These are phyloP conservation scores for Starmerella riodocensis DNA, from an alignment of 805 yeast species.

Conservation along the genomic window DNA sequence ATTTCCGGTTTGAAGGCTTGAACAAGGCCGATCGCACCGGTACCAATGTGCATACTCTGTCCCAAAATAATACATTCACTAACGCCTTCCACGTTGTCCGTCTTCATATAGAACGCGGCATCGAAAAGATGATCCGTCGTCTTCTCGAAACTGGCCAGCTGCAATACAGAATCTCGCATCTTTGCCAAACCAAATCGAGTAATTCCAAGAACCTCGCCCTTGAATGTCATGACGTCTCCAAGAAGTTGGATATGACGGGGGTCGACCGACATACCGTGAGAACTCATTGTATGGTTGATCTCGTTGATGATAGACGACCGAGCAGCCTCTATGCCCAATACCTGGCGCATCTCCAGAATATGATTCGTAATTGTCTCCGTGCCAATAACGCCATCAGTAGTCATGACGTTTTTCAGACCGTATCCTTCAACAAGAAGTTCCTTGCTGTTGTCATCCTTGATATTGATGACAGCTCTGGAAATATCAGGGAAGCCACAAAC, in stretches of 20 bases:
- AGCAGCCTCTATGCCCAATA: slow-evolving; percentile 96
- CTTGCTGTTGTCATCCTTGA: slow-evolving; percentile 63
- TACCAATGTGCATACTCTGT: slow-evolving; percentile 94
- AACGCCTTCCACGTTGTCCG: slow-evolving; percentile 91
- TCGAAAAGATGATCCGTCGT: slow-evolving; percentile 97
- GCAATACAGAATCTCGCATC: slow-evolving; percentile 96
- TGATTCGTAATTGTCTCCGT: slow-evolving; percentile 81
- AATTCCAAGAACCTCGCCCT: slow-evolving; percentile 96
- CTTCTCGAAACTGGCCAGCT: slow-evolving; percentile 92
- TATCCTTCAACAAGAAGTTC: slow-evolving; percentile 96
- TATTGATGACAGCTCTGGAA: slow-evolving; percentile 91
- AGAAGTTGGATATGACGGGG: slow-evolving; percentile 96
- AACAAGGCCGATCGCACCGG: slow-evolving; percentile 80
- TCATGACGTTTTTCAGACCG: slow-evolving; percentile 91
- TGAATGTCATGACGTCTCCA: slow-evolving; percentile 98
- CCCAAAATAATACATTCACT: slow-evolving; percentile 95
- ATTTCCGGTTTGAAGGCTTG: slow-evolving; percentile 24
- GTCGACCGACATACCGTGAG: slow-evolving; percentile 99
- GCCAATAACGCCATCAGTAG: slow-evolving; percentile 92
- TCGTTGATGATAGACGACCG: slow-evolving; percentile 83
- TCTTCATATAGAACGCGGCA: slow-evolving; percentile 96
- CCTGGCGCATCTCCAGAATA: slow-evolving; percentile 74
- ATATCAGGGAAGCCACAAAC: slow-evolving; percentile 89
- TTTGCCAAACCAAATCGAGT: slow-evolving; percentile 95
- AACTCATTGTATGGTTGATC: slow-evolving; percentile 94